Conservation (phyloP, 2,329 filamentous ascomycete species). For the Ophiostoma himal-ulmi region DNA sequence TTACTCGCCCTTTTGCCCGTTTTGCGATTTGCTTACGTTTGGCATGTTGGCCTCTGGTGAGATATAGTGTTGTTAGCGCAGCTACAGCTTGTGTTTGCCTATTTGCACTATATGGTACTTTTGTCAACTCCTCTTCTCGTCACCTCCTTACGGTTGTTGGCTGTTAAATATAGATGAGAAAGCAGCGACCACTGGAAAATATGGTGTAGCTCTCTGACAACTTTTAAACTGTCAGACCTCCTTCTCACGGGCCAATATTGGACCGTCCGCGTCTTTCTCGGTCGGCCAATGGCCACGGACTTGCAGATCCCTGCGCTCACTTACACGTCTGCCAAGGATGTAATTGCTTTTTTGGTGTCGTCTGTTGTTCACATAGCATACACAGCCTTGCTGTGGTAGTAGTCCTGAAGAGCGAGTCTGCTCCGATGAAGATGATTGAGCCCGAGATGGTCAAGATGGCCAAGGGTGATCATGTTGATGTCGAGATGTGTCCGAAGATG, state of each 20-base stretch:
- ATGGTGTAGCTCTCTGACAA: not conserved
- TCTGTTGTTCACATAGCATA: not conserved
- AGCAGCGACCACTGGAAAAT: not conserved
- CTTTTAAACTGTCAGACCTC: not conserved
- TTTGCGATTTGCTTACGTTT: not conserved
- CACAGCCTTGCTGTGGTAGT: not conserved
- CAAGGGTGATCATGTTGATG: not conserved
- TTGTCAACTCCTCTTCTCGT: not conserved
- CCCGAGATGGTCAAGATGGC: not conserved
- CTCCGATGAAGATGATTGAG: not conserved
- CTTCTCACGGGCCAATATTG: constrained; percentile 12
- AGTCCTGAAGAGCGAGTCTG: not conserved
- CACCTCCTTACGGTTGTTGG: not conserved
- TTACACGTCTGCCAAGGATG: not conserved
- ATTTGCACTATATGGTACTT: not conserved
- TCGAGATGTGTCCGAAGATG: not conserved
- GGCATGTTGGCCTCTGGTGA: not conserved
- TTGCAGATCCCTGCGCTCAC: not conserved
- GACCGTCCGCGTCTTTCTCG: constrained; percentile 17
- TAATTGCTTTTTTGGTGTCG: not conserved
- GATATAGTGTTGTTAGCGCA: not conserved
- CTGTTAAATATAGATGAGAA: not conserved
- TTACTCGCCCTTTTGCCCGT: constrained; percentile 2
- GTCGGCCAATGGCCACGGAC: not conserved
- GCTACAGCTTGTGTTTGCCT: not conserved